A percentile compares a stretch with the other conserved stretches of the same genome.
These are phyloP conservation scores for Phialophora chinensis DNA, from an alignment of 2,329 filamentous ascomycete species.

Conservation along the genomic window DNA sequence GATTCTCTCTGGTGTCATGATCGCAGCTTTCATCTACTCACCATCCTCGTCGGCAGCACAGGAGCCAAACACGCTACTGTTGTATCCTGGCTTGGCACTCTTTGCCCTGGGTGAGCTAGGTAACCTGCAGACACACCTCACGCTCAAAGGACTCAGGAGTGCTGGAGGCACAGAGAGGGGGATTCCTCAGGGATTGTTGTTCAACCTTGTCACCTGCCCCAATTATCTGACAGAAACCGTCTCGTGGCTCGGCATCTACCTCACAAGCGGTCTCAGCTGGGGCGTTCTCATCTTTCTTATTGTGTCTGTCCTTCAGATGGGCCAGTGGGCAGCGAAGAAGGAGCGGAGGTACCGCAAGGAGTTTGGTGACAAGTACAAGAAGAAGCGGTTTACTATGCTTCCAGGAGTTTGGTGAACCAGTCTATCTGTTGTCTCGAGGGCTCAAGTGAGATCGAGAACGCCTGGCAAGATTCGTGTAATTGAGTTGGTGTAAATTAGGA, in stretches of 20 bases:
- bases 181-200: constrained; percentile 85
- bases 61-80: constrained; percentile 58
- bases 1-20: constrained; percentile 77
- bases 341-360: constrained; percentile 87
- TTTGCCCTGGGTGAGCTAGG: constrained; percentile 78
- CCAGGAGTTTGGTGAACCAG: constrained; percentile 67
- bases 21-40: constrained; percentile 84
- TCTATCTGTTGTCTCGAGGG: neutral
- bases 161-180: constrained; percentile 83
- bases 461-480: neutral
- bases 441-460: neutral
- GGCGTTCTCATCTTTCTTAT: constrained; percentile 76
- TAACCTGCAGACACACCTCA: constrained; percentile 80
- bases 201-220: constrained; percentile 86
- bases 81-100: constrained; percentile 71
- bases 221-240: constrained; percentile 96
- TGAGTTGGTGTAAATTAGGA: neutral
- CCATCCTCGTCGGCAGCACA: constrained; percentile 71
- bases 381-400: constrained; percentile 84
- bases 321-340: constrained; percentile 86
- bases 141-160: constrained; percentile 77
- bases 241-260: constrained; percentile 81
- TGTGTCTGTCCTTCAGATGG: constrained; percentile 80
- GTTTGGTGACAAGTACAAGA: constrained; percentile 93
- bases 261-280: constrained; percentile 76